phyloP scores from a whole-genome alignment of 2,329 filamentous ascomycete species.

The Beauveria rudraprayagi region DNA sequence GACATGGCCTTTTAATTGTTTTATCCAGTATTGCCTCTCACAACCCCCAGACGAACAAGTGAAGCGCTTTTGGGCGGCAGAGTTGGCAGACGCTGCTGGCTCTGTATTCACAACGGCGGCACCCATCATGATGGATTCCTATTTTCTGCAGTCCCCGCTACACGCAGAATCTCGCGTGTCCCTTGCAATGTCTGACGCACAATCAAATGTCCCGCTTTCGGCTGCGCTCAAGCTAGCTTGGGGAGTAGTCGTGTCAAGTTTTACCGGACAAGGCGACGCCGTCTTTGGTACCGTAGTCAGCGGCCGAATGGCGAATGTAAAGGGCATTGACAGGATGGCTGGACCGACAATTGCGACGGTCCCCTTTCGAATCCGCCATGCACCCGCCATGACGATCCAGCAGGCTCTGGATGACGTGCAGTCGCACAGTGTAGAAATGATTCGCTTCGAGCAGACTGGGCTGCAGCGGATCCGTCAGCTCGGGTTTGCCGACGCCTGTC shows the following conservation, averaged over 20 bases:
- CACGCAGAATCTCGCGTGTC: neutral
- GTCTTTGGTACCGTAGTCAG: conserved; percentile 11
- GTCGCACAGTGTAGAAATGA: neutral
- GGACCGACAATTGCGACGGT: conserved; percentile 21
- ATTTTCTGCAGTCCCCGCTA: conserved; percentile 15
- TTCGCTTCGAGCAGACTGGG: conserved; percentile 43
- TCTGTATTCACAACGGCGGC: conserved; percentile 27
- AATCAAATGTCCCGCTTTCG: conserved; percentile 30
- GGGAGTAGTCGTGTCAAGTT: conserved; percentile 7
- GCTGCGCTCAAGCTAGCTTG: conserved; percentile 16
- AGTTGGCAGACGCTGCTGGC: conserved; percentile 24
- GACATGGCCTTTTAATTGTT: neutral
- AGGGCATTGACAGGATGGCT: conserved; percentile 5
- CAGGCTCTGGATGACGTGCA: conserved; percentile 4
- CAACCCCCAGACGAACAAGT: conserved; percentile 16
- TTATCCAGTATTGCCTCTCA: conserved; percentile 11
- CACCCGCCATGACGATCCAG: neutral
- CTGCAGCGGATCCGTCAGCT: conserved; percentile 47
- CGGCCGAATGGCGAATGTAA: conserved; percentile 12
- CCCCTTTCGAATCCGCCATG: conserved; percentile 7
- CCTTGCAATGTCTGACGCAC: conserved; percentile 16
- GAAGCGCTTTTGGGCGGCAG: conserved; percentile 18
- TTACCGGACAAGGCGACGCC: conserved; percentile 6
- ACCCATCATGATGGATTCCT: conserved; percentile 18
- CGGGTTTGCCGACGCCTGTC: conserved; percentile 43